Base-by-base conservation (phyloP, 2,329 filamentous ascomycete species). In the Fusarium oligoseptatum region DNA sequence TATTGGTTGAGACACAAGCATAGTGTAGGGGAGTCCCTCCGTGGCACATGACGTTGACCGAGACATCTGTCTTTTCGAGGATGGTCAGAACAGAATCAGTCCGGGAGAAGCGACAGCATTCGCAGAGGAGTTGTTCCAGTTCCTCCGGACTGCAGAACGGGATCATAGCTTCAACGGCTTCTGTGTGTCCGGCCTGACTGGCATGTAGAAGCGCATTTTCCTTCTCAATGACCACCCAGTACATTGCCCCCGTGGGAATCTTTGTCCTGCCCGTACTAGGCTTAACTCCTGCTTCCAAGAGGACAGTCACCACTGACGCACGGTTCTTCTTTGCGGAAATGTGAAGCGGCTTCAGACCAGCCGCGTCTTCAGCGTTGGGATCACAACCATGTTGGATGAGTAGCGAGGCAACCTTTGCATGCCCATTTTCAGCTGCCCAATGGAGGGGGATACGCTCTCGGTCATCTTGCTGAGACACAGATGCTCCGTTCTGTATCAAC, bases 361-460 rank as follows among this genome's bases (percentile, higher is more conserved):
- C n/a, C 11, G 27, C 57, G 12, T 76, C 76, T 17, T 22, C 60
- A 3, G 66, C 27, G 50, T 77, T 41, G 0, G 67, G 63, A n/a
- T 75, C 41, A 15, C 67, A 55, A 10, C 72, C 68, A 17, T 68
- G 2, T 8, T 66, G 29, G 2, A 78, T 34, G 6, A 78, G 71
- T 3, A 78, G 34, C 1, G 64, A 48, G 4, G 24, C 69, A 2
- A 72, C 32, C 22, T 71, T 69, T 15, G n/a, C 41, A 20, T 78
- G 76, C 0, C 76, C 76, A 36, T 78, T 78, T 5, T 7, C 5
- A 12, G 76, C 72, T 1, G 76, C 76, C 76, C 76, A 78, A 10
- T 78, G 76, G 2, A 78, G 39, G 2, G 76, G 72, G 4, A 57
- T 60, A 3, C 76, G 68, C 20, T 69, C 61, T 43, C 72, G 76